phyloP scores from a whole-genome alignment of 2,329 filamentous ascomycete species.

The Raffaelea deltoideospora region DNA sequence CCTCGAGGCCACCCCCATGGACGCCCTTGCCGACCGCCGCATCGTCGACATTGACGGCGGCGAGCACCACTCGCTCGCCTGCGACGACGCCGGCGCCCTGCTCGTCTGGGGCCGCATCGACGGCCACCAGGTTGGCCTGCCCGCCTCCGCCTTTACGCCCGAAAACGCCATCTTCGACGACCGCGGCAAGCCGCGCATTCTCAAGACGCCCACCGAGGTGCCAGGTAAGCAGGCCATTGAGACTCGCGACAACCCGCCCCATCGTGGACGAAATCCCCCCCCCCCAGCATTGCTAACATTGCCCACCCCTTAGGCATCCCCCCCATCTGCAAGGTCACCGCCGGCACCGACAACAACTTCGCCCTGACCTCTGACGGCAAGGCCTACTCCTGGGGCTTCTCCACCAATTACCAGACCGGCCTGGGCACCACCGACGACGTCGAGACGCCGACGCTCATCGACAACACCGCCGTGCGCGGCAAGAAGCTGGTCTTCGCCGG shows the following conservation, averaged over 20 bases:
- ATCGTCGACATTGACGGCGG: slow-evolving; percentile 54
- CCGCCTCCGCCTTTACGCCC: slow-evolving; percentile 36
- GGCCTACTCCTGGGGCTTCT: slow-evolving; percentile 70
- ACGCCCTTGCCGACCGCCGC: slow-evolving; percentile 45
- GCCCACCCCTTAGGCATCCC: slow-evolving; percentile 24
- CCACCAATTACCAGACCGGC: slow-evolving; percentile 65
- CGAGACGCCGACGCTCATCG: slow-evolving; percentile 59
- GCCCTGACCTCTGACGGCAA: slow-evolving; percentile 53
- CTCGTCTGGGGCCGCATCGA: slow-evolving; percentile 46
- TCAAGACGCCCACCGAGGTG: slow-evolving; percentile 49
- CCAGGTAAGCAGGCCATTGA: slow-evolving; percentile 39
- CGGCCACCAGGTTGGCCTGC: slow-evolving; percentile 40
- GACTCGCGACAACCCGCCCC: no score
- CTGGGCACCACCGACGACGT: slow-evolving; percentile 68
- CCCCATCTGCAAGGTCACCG: slow-evolving; percentile 38
- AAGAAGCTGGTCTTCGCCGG: slow-evolving; percentile 65
- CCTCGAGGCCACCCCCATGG: slow-evolving; percentile 53
- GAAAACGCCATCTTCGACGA: slow-evolving; percentile 50
- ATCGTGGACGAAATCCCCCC: no score
- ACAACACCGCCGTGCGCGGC: slow-evolving; percentile 68
- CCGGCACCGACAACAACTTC: slow-evolving; percentile 59
- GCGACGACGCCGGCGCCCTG: slow-evolving; percentile 39
- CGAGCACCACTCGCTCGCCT: slow-evolving; percentile 58
- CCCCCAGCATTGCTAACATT: not conserved
- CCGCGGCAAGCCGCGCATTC: slow-evolving; percentile 50